These are phyloP conservation scores for Entomortierella lignicola DNA, from an alignment of 192 early-diverging fungal genomes.

Conservation along the genomic window DNA sequence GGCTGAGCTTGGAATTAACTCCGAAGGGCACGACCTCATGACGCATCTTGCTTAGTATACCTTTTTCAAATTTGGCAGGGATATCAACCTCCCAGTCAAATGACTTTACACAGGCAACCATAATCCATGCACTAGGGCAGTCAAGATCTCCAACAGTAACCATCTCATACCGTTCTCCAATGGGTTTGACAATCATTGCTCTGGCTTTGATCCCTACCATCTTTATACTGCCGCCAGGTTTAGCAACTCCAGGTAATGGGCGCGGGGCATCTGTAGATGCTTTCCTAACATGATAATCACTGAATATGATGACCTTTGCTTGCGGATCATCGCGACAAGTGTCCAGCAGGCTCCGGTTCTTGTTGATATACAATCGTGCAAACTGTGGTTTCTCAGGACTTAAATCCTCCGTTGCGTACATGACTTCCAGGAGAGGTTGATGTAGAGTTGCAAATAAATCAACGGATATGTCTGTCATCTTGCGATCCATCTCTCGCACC, in stretches of 20 bases:
- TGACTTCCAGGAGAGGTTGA: slow-evolving; percentile 20
- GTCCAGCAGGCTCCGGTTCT: slow-evolving; percentile 22
- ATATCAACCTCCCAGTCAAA: slow-evolving; percentile 18
- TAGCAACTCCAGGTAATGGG: not conserved
- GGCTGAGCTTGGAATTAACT: slow-evolving; percentile 6
- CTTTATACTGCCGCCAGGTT: not conserved
- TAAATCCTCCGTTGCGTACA: not conserved
- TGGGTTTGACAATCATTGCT: slow-evolving; percentile 48
- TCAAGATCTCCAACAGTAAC: slow-evolving; percentile 53
- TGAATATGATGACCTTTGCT: slow-evolving; percentile 26
- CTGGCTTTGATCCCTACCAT: slow-evolving; percentile 22
- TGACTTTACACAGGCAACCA: slow-evolving; percentile 19
- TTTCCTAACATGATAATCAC: slow-evolving; percentile 10
- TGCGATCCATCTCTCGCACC: slow-evolving; percentile 30
- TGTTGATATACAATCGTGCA: slow-evolving; percentile 35
- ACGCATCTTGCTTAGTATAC: slow-evolving; percentile 28
- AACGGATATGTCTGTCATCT: slow-evolving; percentile 37
- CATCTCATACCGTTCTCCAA: slow-evolving; percentile 51
- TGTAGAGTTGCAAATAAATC: slow-evolving; percentile 32
- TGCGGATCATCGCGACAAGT: slow-evolving; percentile 16
- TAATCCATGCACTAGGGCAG: slow-evolving; percentile 49
- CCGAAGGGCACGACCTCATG: slow-evolving; percentile 20
- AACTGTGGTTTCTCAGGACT: slow-evolving; percentile 25
- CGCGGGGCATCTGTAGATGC: slow-evolving; percentile 5
- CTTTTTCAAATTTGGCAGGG: slow-evolving; percentile 29